Evolutionary conservation across 1,139 yeast species (phyloP).

Genomic region (Pichia terricola): DNA sequence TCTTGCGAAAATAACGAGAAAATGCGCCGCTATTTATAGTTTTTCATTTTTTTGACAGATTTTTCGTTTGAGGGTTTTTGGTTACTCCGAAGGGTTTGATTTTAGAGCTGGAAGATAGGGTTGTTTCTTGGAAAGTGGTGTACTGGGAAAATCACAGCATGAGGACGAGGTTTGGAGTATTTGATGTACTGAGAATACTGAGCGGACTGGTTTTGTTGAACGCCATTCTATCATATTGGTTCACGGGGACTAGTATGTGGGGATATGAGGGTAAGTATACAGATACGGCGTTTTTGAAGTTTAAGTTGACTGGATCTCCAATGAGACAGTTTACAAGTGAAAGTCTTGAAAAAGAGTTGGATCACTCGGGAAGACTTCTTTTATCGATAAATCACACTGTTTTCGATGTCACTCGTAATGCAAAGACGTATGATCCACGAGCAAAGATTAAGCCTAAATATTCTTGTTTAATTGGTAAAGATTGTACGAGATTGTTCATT

Average conservation of each 20-base stretch:
- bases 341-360: no score
- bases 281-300: constrained; percentile 31
- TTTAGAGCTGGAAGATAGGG: not conserved
- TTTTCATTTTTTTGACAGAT: no score
- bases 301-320: constrained; percentile 16
- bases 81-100: constrained; percentile 2
- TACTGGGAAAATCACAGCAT: not conserved
- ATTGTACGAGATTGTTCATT: constrained; percentile 64
- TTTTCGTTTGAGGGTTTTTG: no score
- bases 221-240: constrained; percentile 41
- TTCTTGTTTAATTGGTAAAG: constrained; percentile 53
- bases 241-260: constrained; percentile 43
- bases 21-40: constrained; percentile 4
- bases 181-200: constrained; percentile 37
- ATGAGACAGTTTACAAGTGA: constrained; percentile 19
- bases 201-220: constrained; percentile 41
- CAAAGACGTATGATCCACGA: constrained; percentile 40
- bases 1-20: not conserved
- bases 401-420: constrained; percentile 56
- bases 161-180: not conserved
- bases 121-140: no score
- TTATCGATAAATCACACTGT: constrained; percentile 59
- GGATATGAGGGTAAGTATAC: constrained; percentile 45
- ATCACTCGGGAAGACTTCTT: constrained; percentile 22
- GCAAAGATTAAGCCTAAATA: constrained; percentile 40